These are phyloP conservation scores for Gymnopilus junonius DNA, from an alignment of 768 basidiomycete species.

Conservation along the genomic window DNA sequence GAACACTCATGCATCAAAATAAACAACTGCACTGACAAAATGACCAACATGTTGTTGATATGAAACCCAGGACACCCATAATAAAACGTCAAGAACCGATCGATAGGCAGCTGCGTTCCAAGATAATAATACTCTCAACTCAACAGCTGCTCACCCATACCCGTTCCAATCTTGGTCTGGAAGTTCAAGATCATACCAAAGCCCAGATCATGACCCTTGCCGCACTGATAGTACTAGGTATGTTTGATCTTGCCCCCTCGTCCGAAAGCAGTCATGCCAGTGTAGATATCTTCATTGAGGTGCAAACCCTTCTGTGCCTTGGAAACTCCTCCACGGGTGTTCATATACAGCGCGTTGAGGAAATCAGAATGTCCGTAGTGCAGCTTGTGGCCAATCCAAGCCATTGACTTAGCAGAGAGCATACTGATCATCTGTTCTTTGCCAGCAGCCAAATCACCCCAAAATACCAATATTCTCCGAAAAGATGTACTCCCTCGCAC, in stretches of 20 bases:
- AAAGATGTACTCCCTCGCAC: conserved; percentile 98
- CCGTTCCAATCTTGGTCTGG: conserved; percentile 99
- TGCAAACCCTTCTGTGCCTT: conserved; percentile 99
- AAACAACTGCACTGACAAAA: conserved; percentile 95
- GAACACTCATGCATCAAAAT: conserved; percentile 80
- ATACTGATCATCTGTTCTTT: too few species aligned
- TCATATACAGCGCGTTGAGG: conserved; percentile 99
- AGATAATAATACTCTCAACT: conserved; percentile 99
- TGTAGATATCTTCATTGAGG: conserved; percentile 99
- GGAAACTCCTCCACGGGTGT: conserved; percentile 95
- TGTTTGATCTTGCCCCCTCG: conserved; percentile 98
- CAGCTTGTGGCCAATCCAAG: too few species aligned
- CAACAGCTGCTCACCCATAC: conserved; percentile 99
- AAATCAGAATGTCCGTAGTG: too few species aligned
- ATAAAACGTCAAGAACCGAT: conserved; percentile 99
- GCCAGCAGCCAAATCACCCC: conserved; percentile 95
- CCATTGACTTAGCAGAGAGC: too few species aligned
- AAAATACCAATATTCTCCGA: conserved; percentile 98
- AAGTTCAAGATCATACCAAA: too few species aligned
- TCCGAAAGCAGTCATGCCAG: too few species aligned
- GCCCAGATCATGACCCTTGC: conserved; percentile 97
- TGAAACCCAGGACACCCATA: conserved; percentile 99
- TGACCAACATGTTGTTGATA: conserved; percentile 99
- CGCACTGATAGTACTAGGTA: conserved; percentile 99
- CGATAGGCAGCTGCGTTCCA: conserved; percentile 96